A percentile compares a stretch with the other conserved stretches of the same genome.
Conservation (phyloP, 1,139 yeast genomes). For the Hansenula sp. region DNA sequence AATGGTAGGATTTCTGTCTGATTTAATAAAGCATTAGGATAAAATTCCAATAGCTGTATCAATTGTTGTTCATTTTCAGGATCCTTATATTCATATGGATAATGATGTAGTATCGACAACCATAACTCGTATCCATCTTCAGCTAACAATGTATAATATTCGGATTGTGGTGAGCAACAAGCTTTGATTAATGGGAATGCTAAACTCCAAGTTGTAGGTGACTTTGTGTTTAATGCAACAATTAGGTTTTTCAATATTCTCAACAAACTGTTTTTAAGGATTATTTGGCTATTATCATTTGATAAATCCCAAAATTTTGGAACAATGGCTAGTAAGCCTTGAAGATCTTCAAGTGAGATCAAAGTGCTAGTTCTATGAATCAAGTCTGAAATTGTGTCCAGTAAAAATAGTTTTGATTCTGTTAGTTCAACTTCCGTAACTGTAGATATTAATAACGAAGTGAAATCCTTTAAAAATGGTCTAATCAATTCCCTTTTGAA, state of each 20-base stretch:
- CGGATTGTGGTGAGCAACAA: conserved; percentile 63
- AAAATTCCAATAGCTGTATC: conserved; percentile 19
- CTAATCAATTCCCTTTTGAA: conserved; percentile 64
- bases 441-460: conserved; percentile 47
- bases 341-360: conserved; percentile 45
- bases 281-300: conserved; percentile 50
- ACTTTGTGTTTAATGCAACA: conserved; percentile 58
- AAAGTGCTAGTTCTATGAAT: conserved; percentile 65
- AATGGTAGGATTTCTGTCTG: conserved; percentile 78
- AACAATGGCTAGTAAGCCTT: conserved; percentile 53
- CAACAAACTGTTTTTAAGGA: conserved; percentile 65
- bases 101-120: conserved; percentile 64
- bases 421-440: conserved; percentile 45
- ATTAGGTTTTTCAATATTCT: conserved; percentile 66
- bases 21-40: conserved; percentile 48
- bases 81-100: conserved; percentile 13
- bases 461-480: conserved; percentile 56
- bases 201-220: conserved; percentile 56
- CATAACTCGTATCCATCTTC: conserved; percentile 92
- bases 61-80: background rate
- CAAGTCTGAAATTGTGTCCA: conserved; percentile 62
- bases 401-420: conserved; percentile 70
- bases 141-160: conserved; percentile 56
- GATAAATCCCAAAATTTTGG: conserved; percentile 75
- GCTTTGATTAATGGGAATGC: conserved; percentile 62